Evolutionary conservation across 2,329 filamentous ascomycete species (phyloP), one percentile per base, ranked within the genome.

Genomic region (Fusarium abutilonis): DNA sequence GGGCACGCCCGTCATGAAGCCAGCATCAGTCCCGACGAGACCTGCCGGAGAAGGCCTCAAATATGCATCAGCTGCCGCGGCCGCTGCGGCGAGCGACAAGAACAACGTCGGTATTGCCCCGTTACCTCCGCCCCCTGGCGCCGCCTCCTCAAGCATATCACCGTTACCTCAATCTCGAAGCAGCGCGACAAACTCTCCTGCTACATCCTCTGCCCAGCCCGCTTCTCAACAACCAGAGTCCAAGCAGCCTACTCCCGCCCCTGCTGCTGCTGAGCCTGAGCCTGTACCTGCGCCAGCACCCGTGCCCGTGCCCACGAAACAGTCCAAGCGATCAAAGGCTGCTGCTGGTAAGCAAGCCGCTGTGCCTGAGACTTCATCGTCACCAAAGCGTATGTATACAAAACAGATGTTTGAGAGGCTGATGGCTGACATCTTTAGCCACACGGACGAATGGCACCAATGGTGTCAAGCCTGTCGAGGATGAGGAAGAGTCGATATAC

Each of bases 11-110:
- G 80, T 83, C 49, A 98, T 98, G 94, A 99, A 98, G 80, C 94
- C 95, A 11, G 95, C 95, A 15, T 89, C 92, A 15, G 79, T 93
- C 69, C 95, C 95, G 1, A 88, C 91, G 56, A 87, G 94, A 74
- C 88, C 91, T 7, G 90, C 92, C 4, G 93, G 93, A 43, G 94
- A 98, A 75, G 92, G 91, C 2, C 82, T 99, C 66, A 98, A 98
- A 78, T 99, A 99, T 74, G 95, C 95, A 40, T 98, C 95, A 34
- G 95, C 95, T 0, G 95, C 95, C 0, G 95, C 95, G 0, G 95
- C 95, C 0, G 95, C 94, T 0, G 94, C 95, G 1, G 92, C 93
- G 41, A 93, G 87, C 75, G 93, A 97, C 68, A 85, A 81, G 78
- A 93, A 92, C 79, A 94, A 89, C 73, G 89, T 98, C 28, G 95